A percentile compares a stretch with the other conserved stretches of the same genome.
phyloP scores from a whole-genome alignment of 129 eudicot species.

The Flaveria brownii region DNA sequence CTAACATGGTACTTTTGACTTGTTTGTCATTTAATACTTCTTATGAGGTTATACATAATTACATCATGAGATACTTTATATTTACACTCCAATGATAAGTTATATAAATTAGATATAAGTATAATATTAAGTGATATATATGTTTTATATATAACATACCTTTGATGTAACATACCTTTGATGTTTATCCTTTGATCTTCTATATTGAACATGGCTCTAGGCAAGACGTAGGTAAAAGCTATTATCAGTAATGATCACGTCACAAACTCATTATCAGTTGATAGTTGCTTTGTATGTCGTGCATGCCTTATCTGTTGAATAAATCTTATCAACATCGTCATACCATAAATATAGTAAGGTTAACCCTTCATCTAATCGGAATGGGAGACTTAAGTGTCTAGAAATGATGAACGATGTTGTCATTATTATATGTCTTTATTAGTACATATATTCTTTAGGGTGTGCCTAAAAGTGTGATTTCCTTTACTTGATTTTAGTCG shows the following conservation, averaged over 20 bases:
- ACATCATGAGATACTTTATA: background rate
- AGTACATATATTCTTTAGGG: background rate
- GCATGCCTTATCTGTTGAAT: background rate
- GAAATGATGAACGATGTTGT: background rate
- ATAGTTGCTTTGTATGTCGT: background rate
- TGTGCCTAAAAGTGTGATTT: background rate
- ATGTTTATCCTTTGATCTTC: background rate
- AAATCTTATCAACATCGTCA: background rate
- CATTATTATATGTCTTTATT: background rate
- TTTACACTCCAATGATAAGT: background rate
- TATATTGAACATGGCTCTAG: background rate
- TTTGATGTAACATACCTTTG: background rate
- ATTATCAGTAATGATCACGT: slow-evolving; percentile 16
- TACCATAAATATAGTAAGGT: background rate
- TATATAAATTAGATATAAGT: background rate
- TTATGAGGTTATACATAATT: too few species aligned
- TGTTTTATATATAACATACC: background rate
- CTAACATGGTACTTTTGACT: background rate
- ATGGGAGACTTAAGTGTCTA: background rate
- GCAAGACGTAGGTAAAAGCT: background rate
- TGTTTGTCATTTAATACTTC: background rate
- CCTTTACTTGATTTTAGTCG: too few species aligned
- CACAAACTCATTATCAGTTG: background rate
- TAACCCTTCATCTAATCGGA: background rate
- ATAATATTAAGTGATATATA: background rate